Evolutionary conservation across 2,329 filamentous ascomycete species (phyloP), one percentile per base, ranked within the genome.

Genomic region (Hymenoscyphus salicellus): DNA sequence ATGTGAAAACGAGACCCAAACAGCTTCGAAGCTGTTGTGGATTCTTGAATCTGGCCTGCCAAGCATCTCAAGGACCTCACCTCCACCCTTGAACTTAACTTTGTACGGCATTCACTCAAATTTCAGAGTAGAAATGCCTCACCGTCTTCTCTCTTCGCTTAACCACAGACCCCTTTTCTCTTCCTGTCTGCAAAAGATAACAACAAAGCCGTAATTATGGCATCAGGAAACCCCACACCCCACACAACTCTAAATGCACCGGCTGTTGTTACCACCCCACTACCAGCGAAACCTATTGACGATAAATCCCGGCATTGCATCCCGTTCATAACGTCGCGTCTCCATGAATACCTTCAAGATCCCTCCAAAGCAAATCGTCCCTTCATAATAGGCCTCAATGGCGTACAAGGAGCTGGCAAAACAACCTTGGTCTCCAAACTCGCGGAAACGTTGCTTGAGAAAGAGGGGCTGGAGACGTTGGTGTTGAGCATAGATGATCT

Each of bases 321-420:
- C 69, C 89, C 90, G 26, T 95, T 94, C 76, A 89, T 93, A 66
- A 82, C 90, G 41, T 79, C 84, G 46, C 84, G 82, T 56, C 80
- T 92, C 63, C 75, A 81, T 65, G 68, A 76, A 41, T 84, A 89
- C 74, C 79, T 79, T 66, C 46, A 74, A 73, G 46, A 67, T 74
- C 64, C 72, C 62, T 61, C 70, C 26, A 79, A 60, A 7, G 10
- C 55, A 5, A 55, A 20, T 5, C 84, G 83, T 23, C 92, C 93
- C 32, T 91, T 97, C 77, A 86, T 97, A 75, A 83, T 97, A 68
- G 94, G 93, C 57, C 84, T 98, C 72, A 96, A 96, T 72, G 94
- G 93, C 66, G 87, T 97, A 32, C 94, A 97, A 79, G 94, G 94
- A 66, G 89, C 91, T 43, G 94, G 94, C 70, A 97, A 98, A 80